Evolutionary conservation across 495 filamentous ascomycete species (phyloP).

Genomic region (Xylaria palmicola): DNA sequence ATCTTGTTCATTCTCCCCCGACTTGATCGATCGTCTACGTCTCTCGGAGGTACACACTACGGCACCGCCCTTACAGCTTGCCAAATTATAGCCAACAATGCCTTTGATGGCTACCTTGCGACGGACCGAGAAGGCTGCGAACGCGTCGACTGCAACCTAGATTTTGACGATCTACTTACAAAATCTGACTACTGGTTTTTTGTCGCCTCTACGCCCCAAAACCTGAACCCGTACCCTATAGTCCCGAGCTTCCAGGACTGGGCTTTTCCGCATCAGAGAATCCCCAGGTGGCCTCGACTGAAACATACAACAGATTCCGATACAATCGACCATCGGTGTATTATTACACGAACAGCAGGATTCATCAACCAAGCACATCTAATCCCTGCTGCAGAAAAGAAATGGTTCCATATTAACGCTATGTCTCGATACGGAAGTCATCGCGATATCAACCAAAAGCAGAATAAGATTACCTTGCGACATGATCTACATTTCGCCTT

Average conservation of each 20-base stretch:
- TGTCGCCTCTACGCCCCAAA: neutral
- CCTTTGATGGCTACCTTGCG: neutral
- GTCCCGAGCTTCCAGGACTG: neutral
- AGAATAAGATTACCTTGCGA: neutral
- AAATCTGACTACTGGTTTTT: neutral
- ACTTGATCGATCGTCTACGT: neutral
- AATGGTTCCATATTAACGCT: neutral
- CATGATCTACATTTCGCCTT: neutral
- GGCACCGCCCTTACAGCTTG: conserved; percentile 1
- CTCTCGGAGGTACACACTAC: neutral
- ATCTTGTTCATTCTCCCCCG: neutral
- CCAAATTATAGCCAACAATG: conserved; percentile 7
- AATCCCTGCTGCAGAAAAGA: neutral
- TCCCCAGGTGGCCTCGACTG: neutral
- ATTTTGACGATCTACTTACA: neutral
- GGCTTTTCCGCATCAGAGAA: neutral
- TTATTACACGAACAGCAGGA: neutral
- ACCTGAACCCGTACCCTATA: neutral
- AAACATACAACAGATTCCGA: neutral
- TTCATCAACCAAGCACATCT: neutral
- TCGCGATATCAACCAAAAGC: neutral
- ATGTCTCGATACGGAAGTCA: neutral
- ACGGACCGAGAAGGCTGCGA: neutral
- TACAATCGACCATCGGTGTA: neutral
- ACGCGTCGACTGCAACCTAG: neutral